Conservation (phyloP, 352 stramenopile species). For the Globisporangium alternatum region DNA sequence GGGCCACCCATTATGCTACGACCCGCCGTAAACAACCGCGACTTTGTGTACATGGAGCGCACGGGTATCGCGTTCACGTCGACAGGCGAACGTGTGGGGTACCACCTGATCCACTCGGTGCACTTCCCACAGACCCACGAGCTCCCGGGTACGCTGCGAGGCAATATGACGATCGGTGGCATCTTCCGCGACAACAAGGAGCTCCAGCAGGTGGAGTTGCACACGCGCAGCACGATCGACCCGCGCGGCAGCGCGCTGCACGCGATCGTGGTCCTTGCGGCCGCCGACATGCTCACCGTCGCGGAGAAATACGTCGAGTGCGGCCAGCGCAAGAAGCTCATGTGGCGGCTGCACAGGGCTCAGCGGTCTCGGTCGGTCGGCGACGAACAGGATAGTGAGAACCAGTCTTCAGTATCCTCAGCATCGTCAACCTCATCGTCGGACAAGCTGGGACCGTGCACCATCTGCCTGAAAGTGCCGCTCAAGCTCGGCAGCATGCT, state of each 20-base stretch:
- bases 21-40: constrained; percentile 28
- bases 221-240: neutral
- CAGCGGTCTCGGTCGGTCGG: neutral
- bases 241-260: neutral
- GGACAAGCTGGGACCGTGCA: neutral
- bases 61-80: constrained; percentile 26
- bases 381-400: neutral
- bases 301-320: constrained; percentile 5
- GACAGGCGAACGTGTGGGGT: constrained; percentile 31
- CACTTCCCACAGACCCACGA: constrained; percentile 32
- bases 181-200: constrained; percentile 4
- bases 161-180: constrained; percentile 11
- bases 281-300: constrained; percentile 3
- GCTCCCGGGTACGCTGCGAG: constrained; percentile 23
- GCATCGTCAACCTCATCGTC: neutral
- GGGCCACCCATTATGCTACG: neutral
- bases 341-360: neutral
- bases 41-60: constrained; percentile 45
- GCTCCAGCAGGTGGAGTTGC: neutral
- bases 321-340: constrained; percentile 3
- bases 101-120: constrained; percentile 41
- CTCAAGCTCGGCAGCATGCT: neutral
- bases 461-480: neutral
- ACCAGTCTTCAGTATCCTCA: no score
- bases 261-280: neutral